Conservation (phyloP, 2,329 filamentous ascomycete species). For the Stromatinia cepivora region DNA sequence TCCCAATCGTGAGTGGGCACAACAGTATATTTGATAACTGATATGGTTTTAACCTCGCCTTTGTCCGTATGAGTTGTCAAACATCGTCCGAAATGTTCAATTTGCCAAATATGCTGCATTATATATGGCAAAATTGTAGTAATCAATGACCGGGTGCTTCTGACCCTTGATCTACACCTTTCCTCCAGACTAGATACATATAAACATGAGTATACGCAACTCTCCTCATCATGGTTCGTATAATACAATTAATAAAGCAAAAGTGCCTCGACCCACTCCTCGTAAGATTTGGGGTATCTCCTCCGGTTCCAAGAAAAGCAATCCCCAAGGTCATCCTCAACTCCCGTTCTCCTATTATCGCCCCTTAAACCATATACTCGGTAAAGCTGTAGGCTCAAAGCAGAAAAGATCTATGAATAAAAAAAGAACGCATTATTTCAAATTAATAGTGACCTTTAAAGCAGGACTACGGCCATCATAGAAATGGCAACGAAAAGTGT, state of each 20-base stretch:
- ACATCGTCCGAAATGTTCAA: not conserved
- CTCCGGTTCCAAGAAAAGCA: not conserved
- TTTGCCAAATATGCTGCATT: not conserved
- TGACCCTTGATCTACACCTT: not conserved
- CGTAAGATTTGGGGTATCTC: conserved; percentile 9
- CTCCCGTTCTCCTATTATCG: conserved; percentile 9
- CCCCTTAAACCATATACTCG: not conserved
- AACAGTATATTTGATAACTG: not conserved
- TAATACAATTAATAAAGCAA: conserved; percentile 1
- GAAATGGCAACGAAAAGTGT: conserved; percentile 9
- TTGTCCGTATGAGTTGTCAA: not conserved
- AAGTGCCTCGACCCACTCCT: not conserved
- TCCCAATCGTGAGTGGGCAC: not conserved
- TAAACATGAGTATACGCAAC: not conserved
- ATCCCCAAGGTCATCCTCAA: conserved; percentile 1
- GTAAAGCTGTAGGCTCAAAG: not conserved
- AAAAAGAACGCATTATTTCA: not conserved
- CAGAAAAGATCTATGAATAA: not conserved
- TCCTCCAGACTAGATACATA: not conserved
- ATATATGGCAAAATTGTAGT: not conserved
- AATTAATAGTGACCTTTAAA: conserved; percentile 9
- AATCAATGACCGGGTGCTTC: not conserved
- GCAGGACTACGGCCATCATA: not conserved
- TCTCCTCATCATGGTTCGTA: not conserved
- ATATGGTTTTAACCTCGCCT: not conserved